These are phyloP conservation scores for Globisporangium acanthophoron DNA, from an alignment of 352 stramenopile genomes.

Conservation along the genomic window DNA sequence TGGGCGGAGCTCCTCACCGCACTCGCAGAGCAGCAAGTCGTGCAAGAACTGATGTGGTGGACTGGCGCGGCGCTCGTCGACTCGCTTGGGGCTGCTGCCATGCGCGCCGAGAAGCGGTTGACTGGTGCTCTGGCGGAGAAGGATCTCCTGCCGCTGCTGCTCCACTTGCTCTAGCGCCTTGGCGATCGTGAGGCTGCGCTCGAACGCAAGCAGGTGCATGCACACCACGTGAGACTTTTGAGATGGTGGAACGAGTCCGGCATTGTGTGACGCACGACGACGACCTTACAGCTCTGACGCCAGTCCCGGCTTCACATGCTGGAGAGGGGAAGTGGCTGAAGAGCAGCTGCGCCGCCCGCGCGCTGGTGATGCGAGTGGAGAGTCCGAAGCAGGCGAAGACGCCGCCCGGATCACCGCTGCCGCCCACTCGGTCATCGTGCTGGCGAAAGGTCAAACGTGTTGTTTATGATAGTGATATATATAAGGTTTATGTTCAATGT, in stretches of 20 bases:
- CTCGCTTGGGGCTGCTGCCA: conserved; percentile 1
- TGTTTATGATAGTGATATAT: neutral
- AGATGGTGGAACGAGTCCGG: neutral
- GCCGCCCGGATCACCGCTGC: neutral
- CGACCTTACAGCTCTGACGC: conserved; percentile 11
- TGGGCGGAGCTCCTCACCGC: conserved; percentile 41
- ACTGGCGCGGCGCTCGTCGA: neutral
- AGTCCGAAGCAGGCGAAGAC: neutral
- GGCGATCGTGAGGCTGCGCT: conserved; percentile 24
- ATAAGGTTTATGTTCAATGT: neutral
- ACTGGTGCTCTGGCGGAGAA: conserved; percentile 23
- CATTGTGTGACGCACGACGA: conserved; percentile 14
- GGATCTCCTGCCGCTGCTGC: conserved; percentile 24
- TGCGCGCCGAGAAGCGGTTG: conserved; percentile 8
- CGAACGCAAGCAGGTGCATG: neutral
- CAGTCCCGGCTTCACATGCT: conserved; percentile 7
- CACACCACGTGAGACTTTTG: neutral
- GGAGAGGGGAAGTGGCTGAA: neutral
- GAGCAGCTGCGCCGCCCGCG: neutral
- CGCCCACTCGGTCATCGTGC: conserved; percentile 1
- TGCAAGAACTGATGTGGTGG: conserved; percentile 11
- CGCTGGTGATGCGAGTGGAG: neutral
- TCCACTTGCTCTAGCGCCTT: conserved; percentile 33
- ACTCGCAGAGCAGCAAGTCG: conserved; percentile 41
- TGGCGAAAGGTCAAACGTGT: too few relatives aligned